phyloP scores from a whole-genome alignment of 371 early-diverging fungal species.

The Rhizopus microsporus region DNA sequence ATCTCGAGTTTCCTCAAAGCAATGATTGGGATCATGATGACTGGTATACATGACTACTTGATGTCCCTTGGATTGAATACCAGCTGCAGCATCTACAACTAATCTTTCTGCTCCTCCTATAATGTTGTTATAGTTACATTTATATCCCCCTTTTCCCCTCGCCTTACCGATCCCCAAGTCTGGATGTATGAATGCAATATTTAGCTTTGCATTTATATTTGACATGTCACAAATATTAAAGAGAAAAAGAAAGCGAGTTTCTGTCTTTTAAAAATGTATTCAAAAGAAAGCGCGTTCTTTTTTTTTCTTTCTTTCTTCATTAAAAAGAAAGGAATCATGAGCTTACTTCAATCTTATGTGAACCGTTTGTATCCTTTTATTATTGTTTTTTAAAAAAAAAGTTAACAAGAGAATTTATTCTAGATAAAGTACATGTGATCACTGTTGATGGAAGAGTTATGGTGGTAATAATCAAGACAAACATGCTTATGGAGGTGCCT shows the following conservation, averaged over 20 bases:
- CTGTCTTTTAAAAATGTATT: neutral
- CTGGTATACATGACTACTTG: constrained; percentile 83
- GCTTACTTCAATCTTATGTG: constrained; percentile 41
- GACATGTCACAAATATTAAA: constrained; percentile 7
- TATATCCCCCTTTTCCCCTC: neutral
- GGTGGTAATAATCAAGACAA: constrained; percentile 40
- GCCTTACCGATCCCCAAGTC: constrained; percentile 83
- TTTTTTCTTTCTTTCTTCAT: constrained; percentile 5
- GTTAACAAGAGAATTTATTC: neutral
- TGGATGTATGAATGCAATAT: constrained; percentile 86
- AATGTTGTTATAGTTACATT: neutral
- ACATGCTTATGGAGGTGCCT: neutral
- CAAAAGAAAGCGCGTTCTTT: neutral
- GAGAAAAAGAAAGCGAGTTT: neutral
- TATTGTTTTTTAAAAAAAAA: neutral
- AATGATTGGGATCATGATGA: constrained; percentile 86
- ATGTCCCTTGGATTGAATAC: constrained; percentile 81
- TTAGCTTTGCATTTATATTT: constrained; percentile 18
- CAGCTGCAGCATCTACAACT: constrained; percentile 92
- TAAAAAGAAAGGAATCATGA: constrained; percentile 20
- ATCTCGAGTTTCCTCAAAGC: constrained; percentile 91
- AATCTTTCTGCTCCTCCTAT: constrained; percentile 94
- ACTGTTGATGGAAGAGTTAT: constrained; percentile 66
- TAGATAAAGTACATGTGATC: constrained; percentile 52
- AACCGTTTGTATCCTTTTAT: constrained; percentile 28